A percentile compares a stretch with the other conserved stretches of the same genome.
phyloP scores from a whole-genome alignment of 2,329 filamentous ascomycete genomes.

The Aaosphaeria arxii region DNA sequence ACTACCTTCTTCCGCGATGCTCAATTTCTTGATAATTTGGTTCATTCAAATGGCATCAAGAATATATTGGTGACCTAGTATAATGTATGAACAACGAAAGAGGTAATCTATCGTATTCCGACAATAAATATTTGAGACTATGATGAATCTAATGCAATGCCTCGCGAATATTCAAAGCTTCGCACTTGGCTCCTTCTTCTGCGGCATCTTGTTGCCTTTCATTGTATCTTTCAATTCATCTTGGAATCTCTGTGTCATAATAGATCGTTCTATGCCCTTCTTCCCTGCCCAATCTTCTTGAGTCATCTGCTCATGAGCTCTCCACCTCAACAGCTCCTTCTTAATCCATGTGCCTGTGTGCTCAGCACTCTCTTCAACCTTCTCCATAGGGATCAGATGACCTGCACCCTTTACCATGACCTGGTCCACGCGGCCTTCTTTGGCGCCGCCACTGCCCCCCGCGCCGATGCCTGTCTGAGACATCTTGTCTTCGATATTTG shows the following conservation, averaged over 20 bases:
- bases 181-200: background rate
- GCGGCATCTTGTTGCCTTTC: background rate
- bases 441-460: constrained; percentile 64
- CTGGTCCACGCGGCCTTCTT: constrained; percentile 65
- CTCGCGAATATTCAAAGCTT: no score
- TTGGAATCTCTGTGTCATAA: constrained; percentile 25
- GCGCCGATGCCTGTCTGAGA: constrained; percentile 61
- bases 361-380: constrained; percentile 65
- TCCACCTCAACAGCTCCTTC: constrained; percentile 37
- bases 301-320: constrained; percentile 27
- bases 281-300: constrained; percentile 29
- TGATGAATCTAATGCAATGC: no score
- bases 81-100: no score
- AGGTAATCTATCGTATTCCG: no score
- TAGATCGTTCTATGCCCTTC: constrained; percentile 26
- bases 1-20: no score
- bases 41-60: no score
- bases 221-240: constrained; percentile 20
- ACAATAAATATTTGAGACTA: no score
- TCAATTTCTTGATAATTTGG: no score
- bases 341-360: constrained; percentile 38
- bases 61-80: no score
- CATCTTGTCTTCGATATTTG: constrained; percentile 58
- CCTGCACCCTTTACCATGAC: constrained; percentile 64
- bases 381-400: constrained; percentile 83